Evolutionary conservation across 352 stramenopile species (phyloP).

Genomic region (Elongisporangium prolatum): DNA sequence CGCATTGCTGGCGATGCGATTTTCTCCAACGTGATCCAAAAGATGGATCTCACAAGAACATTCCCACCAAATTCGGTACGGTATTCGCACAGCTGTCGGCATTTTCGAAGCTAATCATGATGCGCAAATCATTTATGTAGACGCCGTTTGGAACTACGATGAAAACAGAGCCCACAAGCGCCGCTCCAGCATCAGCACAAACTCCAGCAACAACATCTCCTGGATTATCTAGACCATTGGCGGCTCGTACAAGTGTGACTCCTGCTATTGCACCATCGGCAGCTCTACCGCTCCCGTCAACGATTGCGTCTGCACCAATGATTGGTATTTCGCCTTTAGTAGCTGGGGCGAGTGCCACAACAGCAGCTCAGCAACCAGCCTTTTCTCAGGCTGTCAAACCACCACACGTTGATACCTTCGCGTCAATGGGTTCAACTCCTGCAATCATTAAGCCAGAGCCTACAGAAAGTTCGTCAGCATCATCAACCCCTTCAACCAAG

Average conservation of each 20-base stretch:
- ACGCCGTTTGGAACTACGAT: constrained; percentile 7
- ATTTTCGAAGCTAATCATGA: constrained; percentile 1
- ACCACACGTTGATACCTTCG: neutral
- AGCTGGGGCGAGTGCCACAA: neutral
- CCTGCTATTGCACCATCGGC: neutral
- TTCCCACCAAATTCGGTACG: constrained; percentile 25
- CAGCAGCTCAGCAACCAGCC: constrained; percentile 16
- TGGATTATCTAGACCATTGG: constrained; percentile 2
- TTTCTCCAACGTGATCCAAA: constrained; percentile 78
- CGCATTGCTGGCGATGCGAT: constrained; percentile 75
- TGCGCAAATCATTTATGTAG: neutral
- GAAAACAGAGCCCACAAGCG: constrained; percentile 25
- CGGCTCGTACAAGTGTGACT: neutral
- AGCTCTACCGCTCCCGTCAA: neutral
- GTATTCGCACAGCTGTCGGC: neutral
- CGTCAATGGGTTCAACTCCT: constrained; percentile 2
- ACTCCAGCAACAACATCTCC: neutral
- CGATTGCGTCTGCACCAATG: neutral
- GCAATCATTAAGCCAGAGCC: constrained; percentile 34
- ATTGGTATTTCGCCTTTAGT: constrained; percentile 1
- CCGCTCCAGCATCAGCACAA: neutral
- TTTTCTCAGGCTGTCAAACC: constrained; percentile 8
- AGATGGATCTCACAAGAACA: constrained; percentile 71
- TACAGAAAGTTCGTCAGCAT: neutral
- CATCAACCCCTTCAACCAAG: constrained; percentile 10